Evolutionary conservation across 2,329 filamentous ascomycete genomes (phyloP), one percentile per base, ranked within the genome.

Genomic region (Tolypocladium guangdongense): DNA sequence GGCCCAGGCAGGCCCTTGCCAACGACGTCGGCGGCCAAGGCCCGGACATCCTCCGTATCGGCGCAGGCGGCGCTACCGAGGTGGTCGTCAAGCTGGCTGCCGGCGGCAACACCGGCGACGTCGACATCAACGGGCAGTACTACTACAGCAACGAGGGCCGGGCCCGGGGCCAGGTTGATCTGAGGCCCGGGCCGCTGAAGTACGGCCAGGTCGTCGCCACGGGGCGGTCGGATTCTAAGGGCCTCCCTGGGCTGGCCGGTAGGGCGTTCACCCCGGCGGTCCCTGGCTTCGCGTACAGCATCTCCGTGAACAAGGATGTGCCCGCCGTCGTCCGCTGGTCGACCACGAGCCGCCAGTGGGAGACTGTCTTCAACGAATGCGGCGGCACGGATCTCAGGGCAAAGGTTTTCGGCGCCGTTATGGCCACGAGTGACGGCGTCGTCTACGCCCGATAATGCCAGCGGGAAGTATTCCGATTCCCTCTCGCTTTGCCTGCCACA

Each of bases 391-490:
- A n/a, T 3, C 12, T 51, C 38, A 43, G 5, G 30, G 50, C n/a
- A 7, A 27, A 30, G 3, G 14, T 6, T 20, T 55, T 55, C 18
- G 48, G 51, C 20, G 51, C 51, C 51, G 51, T 55, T 35, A 46
- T 55, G 22, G 48, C 54, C 7, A 53, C 54, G 27, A 30, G 36
- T 18, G 51, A 55, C 22, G 54, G 54, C 48, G 20, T 53, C 43
- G 16, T 55, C 22, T 55, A 53, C 51, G 11, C 22, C 52, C 16
- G 51, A 53, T 3, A 53, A 50, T 24, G 1, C 8, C 10, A 43
- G 36, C 5, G 54, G 52, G 7, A 35, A 14, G 12, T 52, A 7
- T 46, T 52, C 27, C 12, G 38, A 3, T 45, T 52, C 30, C 50
- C 50, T 18, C 18, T 45, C 16, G 32, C 33, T 16, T 2, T 24